Conservation (phyloP, 257 asterid genomes). For the Capsicum chinense region DNA sequence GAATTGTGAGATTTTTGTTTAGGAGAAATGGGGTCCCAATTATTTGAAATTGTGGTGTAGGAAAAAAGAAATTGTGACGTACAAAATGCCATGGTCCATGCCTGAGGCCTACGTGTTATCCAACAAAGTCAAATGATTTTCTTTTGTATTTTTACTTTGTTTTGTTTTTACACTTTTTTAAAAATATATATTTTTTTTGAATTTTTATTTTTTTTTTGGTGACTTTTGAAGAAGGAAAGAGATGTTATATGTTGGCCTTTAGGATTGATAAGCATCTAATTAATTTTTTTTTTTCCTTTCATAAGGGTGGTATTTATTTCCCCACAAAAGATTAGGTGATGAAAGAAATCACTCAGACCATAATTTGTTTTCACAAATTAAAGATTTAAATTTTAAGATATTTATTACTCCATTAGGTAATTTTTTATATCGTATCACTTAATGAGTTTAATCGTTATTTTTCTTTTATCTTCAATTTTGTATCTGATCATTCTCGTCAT, state of each 20-base stretch:
- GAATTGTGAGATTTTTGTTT: background rate
- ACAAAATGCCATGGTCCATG: slow-evolving; percentile 8
- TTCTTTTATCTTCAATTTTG: too few relatives aligned
- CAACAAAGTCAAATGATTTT: background rate
- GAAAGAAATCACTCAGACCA: too few relatives aligned
- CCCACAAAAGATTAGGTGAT: background rate
- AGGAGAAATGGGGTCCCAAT: background rate
- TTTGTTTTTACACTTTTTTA: background rate
- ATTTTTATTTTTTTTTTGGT: too few relatives aligned
- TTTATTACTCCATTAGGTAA: too few relatives aligned
- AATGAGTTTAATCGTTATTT: too few relatives aligned
- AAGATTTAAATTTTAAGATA: too few relatives aligned
- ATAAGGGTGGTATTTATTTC: background rate
- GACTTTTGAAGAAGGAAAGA: slow-evolving; percentile 1
- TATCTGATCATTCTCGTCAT: too few relatives aligned
- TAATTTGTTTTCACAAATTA: too few relatives aligned
- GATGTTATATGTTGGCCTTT: background rate
- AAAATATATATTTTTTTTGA: too few relatives aligned
- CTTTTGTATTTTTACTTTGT: background rate
- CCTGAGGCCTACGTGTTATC: background rate
- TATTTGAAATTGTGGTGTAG: slow-evolving; percentile 16
- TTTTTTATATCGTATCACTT: too few relatives aligned
- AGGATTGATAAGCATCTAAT: background rate
- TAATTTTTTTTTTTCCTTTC: too few relatives aligned
- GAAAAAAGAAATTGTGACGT: background rate